Evolutionary conservation across 768 basidiomycete genomes (phyloP).

Genomic region (Lanmaoa pseudosensibilis): DNA sequence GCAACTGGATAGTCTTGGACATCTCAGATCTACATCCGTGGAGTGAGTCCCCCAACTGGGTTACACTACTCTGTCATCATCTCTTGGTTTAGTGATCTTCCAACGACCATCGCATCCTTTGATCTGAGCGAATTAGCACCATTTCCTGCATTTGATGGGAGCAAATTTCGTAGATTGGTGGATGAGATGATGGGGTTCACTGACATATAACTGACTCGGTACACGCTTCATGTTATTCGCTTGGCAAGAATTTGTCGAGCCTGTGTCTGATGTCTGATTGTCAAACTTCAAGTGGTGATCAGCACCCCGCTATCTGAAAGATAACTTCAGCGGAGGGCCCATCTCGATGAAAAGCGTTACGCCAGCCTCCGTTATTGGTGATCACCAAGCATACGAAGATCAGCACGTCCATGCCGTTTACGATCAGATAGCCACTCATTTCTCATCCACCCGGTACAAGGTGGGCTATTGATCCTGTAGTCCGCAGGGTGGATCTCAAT

Average conservation of each 20-base stretch:
- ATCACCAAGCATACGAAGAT: constrained; percentile 64
- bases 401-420: constrained; percentile 81
- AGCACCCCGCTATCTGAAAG: background rate
- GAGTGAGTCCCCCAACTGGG: constrained; percentile 44
- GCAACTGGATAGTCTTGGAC: constrained; percentile 55
- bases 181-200: constrained; percentile 80
- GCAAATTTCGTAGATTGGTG: constrained; percentile 62
- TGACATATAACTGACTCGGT: constrained; percentile 25
- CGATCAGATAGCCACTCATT: constrained; percentile 82
- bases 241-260: background rate
- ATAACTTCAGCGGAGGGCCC: background rate
- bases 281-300: background rate
- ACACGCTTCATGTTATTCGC: constrained; percentile 5
- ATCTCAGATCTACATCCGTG: constrained; percentile 58
- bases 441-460: constrained; percentile 89
- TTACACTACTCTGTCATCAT: constrained; percentile 7
- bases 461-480: constrained; percentile 33
- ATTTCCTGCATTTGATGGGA: constrained; percentile 70
- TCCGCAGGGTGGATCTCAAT: background rate
- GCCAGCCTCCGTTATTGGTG: constrained; percentile 42
- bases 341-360: constrained; percentile 36
- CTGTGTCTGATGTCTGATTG: background rate
- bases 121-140: constrained; percentile 45
- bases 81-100: constrained; percentile 45
- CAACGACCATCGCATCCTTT: constrained; percentile 52